Evolutionary conservation across 1,284 basidiomycete genomes (phyloP).

Genomic region (Cryptococcus neoformans): DNA sequence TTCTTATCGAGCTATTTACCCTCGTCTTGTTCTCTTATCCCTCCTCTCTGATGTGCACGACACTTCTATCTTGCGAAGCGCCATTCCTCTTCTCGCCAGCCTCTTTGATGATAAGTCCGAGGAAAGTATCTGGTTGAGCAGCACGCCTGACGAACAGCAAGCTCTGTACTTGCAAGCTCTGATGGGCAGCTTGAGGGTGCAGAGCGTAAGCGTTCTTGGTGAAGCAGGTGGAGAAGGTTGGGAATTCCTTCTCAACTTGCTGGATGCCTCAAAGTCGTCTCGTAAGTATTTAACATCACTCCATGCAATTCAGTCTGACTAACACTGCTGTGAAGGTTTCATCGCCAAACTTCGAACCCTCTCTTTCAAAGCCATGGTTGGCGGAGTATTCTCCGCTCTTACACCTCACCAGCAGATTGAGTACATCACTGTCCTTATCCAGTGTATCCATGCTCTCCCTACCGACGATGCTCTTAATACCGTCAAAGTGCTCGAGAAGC

Average conservation of each 20-base stretch:
- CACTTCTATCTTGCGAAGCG: slow-evolving; percentile 58
- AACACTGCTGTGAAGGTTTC: neutral
- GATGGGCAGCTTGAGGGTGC: slow-evolving; percentile 15
- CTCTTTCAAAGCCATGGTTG: slow-evolving; percentile 27
- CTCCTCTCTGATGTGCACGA: slow-evolving; percentile 63
- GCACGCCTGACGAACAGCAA: slow-evolving; percentile 8
- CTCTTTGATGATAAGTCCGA: slow-evolving; percentile 17
- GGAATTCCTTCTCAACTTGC: slow-evolving; percentile 20
- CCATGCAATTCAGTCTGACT: neutral
- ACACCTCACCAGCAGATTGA: slow-evolving; percentile 23
- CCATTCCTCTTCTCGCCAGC: slow-evolving; percentile 60
- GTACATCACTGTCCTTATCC: slow-evolving; percentile 28
- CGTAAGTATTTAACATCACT: neutral
- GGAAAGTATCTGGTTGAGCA: slow-evolving; percentile 23
- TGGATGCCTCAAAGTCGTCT: neutral
- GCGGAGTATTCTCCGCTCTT: slow-evolving; percentile 34
- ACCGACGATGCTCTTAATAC: slow-evolving; percentile 29
- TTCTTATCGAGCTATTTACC: slow-evolving; percentile 56
- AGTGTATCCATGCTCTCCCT: slow-evolving; percentile 28
- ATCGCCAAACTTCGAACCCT: slow-evolving; percentile 17
- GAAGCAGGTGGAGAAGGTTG: slow-evolving; percentile 23
- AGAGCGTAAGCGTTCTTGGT: slow-evolving; percentile 19
- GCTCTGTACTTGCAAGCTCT: slow-evolving; percentile 26
- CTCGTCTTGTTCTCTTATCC: slow-evolving; percentile 60
- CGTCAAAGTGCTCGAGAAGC: slow-evolving; percentile 22